These are phyloP conservation scores for Trametes sanguinea DNA, from an alignment of 768 basidiomycete genomes.

Conservation along the genomic window DNA sequence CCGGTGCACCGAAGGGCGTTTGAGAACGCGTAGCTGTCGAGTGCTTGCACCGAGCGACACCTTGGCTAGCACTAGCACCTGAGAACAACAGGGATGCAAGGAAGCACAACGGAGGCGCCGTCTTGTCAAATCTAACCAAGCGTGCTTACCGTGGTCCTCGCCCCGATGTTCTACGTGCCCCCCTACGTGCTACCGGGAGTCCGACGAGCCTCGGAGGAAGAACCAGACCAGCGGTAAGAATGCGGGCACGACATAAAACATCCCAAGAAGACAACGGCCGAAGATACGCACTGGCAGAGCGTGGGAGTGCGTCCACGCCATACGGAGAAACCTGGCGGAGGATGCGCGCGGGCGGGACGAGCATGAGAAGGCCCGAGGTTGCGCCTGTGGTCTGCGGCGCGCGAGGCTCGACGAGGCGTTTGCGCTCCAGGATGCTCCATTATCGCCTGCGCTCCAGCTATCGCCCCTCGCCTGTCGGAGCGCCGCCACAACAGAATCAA, in stretches of 20 bases:
- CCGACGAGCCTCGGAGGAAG: neutral
- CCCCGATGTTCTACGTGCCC: neutral
- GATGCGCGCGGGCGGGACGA: constrained; percentile 17
- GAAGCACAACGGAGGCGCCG: neutral
- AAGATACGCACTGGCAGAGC: neutral
- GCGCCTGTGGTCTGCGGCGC: constrained; percentile 5
- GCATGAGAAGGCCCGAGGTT: constrained; percentile 24
- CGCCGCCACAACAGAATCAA: constrained; percentile 1
- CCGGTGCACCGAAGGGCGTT: too few relatives aligned
- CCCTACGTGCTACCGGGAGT: neutral
- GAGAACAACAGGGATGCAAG: too few relatives aligned
- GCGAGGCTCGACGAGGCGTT: neutral
- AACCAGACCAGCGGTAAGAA: neutral
- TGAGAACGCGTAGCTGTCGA: too few relatives aligned
- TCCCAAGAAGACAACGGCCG: neutral
- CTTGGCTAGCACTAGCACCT: too few relatives aligned
- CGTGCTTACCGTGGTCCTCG: neutral
- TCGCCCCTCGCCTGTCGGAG: constrained; percentile 5
- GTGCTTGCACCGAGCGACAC: too few relatives aligned
- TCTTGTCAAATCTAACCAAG: neutral
- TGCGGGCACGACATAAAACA: neutral
- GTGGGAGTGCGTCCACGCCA: neutral
- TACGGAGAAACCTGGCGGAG: constrained; percentile 18
- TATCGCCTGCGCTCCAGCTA: neutral
- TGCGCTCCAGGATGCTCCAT: neutral